Base-by-base conservation (phyloP, 805 yeast species). In the Candida sakaeoensis region DNA sequence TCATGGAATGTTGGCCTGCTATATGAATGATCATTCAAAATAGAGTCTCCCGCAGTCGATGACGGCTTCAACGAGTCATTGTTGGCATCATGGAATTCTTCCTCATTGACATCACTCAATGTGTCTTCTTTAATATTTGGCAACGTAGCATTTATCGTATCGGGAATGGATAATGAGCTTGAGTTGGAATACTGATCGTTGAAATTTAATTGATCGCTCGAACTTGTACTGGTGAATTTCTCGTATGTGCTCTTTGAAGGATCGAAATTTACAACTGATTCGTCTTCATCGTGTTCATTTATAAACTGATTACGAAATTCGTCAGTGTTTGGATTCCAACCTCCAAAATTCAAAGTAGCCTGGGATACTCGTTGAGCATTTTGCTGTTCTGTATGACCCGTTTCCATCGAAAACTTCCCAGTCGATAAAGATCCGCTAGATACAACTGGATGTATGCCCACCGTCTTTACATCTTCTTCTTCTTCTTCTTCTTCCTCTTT, bases 321-420 rank as follows among this genome's bases (percentile, higher is more conserved):
- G 23, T 60, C 64, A 7, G 82, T 78, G 49, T 79, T 74, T 2
- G 84, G 84, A 51, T 69, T 72, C 85, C 85, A 79, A 19, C 60
- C 60, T 2, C 80, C 80, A 60, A 75, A 61, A 41, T 65, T 72
- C 31, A 75, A 56, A 2, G 67, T 68, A 30, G 49, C 53, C 14
- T 57, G 58, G 1, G 72, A 66, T 8, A 48, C 60, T 38, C 70
- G 48, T 42, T 71, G 53, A 4, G 49, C 29, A 9, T 36, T 22
- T 24, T 21, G 8, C 40, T 15, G 15, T 13, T 34, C 32, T 10
- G 39, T 32, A 12, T 36, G 31, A 3, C 24, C 34, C 5, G 45
- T 38, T 10, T 51, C 57, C 24, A 58, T 27, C 14, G 63, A 56
- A 25, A 46, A 37, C 12, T 51, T 57, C 1, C 60, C 62, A 2